phyloP scores from a whole-genome alignment of 371 early-diverging fungal genomes.

The Apophysomyces sp. region DNA sequence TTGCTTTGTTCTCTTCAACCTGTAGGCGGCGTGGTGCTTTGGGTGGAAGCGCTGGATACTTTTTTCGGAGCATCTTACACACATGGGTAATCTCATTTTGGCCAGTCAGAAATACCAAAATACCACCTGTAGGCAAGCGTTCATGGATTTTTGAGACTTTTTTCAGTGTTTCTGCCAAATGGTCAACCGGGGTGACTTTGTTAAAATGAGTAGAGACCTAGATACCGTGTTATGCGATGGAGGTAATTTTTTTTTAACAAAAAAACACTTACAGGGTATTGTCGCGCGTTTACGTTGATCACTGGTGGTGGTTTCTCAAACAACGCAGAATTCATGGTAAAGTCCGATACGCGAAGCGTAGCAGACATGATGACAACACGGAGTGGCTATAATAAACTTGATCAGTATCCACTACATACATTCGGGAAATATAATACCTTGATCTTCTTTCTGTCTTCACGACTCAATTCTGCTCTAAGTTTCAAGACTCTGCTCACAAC shows the following conservation, averaged over 20 bases:
- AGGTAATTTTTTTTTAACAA: neutral
- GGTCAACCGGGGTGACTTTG: constrained; percentile 68
- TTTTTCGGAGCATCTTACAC: constrained; percentile 68
- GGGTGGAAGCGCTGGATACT: constrained; percentile 58
- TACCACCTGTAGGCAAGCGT: constrained; percentile 88
- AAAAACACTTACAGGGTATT: constrained; percentile 64
- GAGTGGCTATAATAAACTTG: constrained; percentile 60
- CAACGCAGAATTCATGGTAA: constrained; percentile 80
- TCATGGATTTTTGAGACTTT: constrained; percentile 93
- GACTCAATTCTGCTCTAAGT: constrained; percentile 61
- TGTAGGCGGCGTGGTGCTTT: constrained; percentile 27
- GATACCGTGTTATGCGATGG: too few species aligned
- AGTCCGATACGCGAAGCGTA: constrained; percentile 92
- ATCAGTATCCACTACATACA: neutral
- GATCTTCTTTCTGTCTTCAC: constrained; percentile 55
- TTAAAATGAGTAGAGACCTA: constrained; percentile 87
- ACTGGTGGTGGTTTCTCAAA: constrained; percentile 82
- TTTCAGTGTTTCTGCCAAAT: constrained; percentile 79
- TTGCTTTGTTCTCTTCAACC: constrained; percentile 36
- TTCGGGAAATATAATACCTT: constrained; percentile 25
- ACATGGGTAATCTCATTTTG: constrained; percentile 87
- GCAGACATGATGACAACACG: constrained; percentile 99
- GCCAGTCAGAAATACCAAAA: constrained; percentile 91
- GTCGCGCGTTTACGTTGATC: constrained; percentile 92
- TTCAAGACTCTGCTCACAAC: constrained; percentile 83